Percentiles rank a stretch among this genome's conserved stretches.
Evolutionary conservation across 805 yeast genomes (phyloP).

Genomic region (Schizosaccharomyces japonicus): DNA sequence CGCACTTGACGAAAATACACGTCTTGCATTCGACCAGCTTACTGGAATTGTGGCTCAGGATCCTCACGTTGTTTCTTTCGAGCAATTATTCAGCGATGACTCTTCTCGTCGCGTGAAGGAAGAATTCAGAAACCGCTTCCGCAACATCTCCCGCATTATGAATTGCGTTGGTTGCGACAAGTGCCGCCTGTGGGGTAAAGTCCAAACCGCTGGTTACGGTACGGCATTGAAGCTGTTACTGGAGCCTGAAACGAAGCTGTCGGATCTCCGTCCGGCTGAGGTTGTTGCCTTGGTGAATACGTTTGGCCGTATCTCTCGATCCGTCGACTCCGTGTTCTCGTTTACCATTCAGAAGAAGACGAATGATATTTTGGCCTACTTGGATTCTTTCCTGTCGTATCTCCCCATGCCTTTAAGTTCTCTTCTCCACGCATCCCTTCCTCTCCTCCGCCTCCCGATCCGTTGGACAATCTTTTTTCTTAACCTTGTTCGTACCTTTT

Average conservation of each 20-base stretch:
- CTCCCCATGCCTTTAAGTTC: neutral
- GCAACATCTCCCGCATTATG: slow-evolving; percentile 79
- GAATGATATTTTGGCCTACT: neutral
- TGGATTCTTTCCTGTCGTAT: neutral
- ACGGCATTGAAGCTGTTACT: slow-evolving; percentile 79
- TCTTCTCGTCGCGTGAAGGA: slow-evolving; percentile 29
- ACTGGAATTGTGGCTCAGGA: slow-evolving; percentile 10
- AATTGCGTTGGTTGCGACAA: slow-evolving; percentile 97
- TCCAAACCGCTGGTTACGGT: slow-evolving; percentile 93
- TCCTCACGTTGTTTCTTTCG: neutral
- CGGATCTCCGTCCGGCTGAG: slow-evolving; percentile 45
- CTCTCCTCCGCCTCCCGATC: too few relatives aligned
- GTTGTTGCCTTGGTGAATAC: slow-evolving; percentile 78
- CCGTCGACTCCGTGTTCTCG: slow-evolving; percentile 46
- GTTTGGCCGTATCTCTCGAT: slow-evolving; percentile 72
- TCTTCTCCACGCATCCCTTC: neutral
- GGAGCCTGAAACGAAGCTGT: slow-evolving; percentile 21
- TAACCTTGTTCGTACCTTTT: too few relatives aligned
- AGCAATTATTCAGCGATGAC: slow-evolving; percentile 24
- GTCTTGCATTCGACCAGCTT: neutral
- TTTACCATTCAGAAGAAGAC: slow-evolving; percentile 20
- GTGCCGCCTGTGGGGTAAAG: slow-evolving; percentile 93
- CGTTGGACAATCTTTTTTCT: too few relatives aligned
- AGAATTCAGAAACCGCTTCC: slow-evolving; percentile 67
- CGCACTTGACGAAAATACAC: slow-evolving; percentile 3